Evolutionary conservation across 441 rosid species (phyloP), one percentile per base, ranked within the genome.

Genomic region (Erysimum cheiri): DNA sequence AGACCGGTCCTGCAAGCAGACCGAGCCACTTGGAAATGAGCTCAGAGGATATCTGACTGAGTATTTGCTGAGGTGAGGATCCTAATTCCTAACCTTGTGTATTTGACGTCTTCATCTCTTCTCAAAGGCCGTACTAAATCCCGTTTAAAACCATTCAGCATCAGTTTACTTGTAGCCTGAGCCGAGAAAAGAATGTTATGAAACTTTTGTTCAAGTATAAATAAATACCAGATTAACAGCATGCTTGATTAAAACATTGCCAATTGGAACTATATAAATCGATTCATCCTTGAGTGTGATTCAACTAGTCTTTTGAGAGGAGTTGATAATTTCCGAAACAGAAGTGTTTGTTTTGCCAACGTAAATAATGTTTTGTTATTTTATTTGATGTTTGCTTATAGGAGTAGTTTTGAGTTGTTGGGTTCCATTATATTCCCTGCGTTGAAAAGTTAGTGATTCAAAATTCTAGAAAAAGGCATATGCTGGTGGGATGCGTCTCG

Each of bases 1-100:
- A 55, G 93, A 87, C 71, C 85, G 82, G 67, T 67, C 61, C 41
- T 91, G 90, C 71, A 84, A 79, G 80, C 97, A 85, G 76, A 80
- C 78, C 31, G 91, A 94, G 64, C 82, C 82, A 12, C 29, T 75
- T 56, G 98, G 94, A 31, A 80, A 47, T 72, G 81, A 76, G 33
- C 15, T 66, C 67, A 82, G 97, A 79, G 88, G 85, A 57, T 77
- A 72, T 71, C 73, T 94, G 44, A 85, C 89, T 24, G 80, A 83
- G 60, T 72, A 84, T 67, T 79, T 84, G 80, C 81, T 67, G 67
- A 63, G 35, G 33, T 60, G 52, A 73, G 60, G n/a, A 14, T 12
- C 31, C 29, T 52, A 29, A 19, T 19, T 19, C 22, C 22, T 19
- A 19, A 28, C 2, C 50, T 4, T 54, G 1, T 12, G 39, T 8